Conservation (phyloP, 2,329 filamentous ascomycete genomes). For the Thielaviopsis populi region DNA sequence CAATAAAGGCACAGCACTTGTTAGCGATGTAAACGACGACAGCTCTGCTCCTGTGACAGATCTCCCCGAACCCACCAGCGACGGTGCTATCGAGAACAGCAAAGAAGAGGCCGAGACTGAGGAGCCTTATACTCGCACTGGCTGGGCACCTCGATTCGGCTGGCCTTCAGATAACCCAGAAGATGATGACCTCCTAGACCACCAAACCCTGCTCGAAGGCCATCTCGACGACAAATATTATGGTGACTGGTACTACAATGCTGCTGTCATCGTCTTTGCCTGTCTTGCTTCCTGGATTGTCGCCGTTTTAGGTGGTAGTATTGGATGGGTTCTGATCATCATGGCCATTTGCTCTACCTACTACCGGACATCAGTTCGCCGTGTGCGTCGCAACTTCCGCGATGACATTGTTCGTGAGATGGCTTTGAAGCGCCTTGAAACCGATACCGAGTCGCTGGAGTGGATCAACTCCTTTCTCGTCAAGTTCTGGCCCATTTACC, state of each 20-base stretch:
- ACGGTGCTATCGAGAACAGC: constrained; percentile 44
- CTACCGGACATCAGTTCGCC: constrained; percentile 86
- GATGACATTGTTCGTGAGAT: constrained; percentile 87
- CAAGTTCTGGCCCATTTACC: constrained; percentile 99
- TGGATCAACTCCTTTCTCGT: constrained; percentile 99
- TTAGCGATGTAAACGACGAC: constrained; percentile 59
- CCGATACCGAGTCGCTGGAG: constrained; percentile 80
- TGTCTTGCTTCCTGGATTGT: constrained; percentile 83
- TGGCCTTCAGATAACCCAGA: constrained; percentile 45
- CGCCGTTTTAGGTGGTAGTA: constrained; percentile 73
- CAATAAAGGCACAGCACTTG: constrained; percentile 52
- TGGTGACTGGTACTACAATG: constrained; percentile 98
- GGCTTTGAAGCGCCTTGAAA: constrained; percentile 74
- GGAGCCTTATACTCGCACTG: constrained; percentile 39
- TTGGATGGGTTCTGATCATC: constrained; percentile 85
- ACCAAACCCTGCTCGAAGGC: constrained; percentile 73
- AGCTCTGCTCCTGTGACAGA: constrained; percentile 56
- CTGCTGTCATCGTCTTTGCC: constrained; percentile 83
- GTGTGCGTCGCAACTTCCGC: constrained; percentile 86
- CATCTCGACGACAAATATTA: constrained; percentile 80
- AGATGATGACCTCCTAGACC: constrained; percentile 61
- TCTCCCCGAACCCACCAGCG: constrained; percentile 59
- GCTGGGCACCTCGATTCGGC: constrained; percentile 81
- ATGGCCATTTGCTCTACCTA: constrained; percentile 90
- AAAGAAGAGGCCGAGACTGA: constrained; percentile 41